Conservation (phyloP, 2,329 filamentous ascomycete species). For the Pseudogymnoascus pannorum region DNA sequence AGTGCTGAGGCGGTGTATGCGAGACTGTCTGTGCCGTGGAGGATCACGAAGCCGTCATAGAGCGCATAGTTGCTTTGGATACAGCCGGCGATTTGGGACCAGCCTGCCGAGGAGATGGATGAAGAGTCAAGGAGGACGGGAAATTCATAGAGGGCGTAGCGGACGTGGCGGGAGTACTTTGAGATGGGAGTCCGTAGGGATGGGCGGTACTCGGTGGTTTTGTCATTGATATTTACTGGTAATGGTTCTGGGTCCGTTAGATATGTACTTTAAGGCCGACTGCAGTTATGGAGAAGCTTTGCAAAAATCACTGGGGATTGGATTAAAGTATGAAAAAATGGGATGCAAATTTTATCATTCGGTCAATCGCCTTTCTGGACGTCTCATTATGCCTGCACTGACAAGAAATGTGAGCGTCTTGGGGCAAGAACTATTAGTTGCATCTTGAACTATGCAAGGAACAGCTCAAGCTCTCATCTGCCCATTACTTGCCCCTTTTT, state of each 20-base stretch:
- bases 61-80: constrained; percentile 59
- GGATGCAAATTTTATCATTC: background rate
- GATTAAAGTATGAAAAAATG: background rate
- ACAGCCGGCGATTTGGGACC: constrained; percentile 54
- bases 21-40: constrained; percentile 64
- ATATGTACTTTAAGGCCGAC: background rate
- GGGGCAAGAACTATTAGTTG: background rate
- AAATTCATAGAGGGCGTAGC: constrained; percentile 64
- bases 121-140: constrained; percentile 61
- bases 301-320: background rate
- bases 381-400: background rate
- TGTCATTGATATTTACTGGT: constrained; percentile 24
- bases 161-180: constrained; percentile 55
- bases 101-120: constrained; percentile 64
- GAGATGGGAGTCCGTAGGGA: constrained; percentile 51
- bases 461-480: background rate
- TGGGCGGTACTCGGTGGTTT: constrained; percentile 22
- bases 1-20: constrained; percentile 64
- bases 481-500: background rate
- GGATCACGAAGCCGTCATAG: constrained; percentile 65
- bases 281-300: background rate
- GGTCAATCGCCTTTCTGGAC: background rate
- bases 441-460: background rate
- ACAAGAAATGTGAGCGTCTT: background rate
- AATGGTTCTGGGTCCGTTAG: constrained; percentile 22